Base-by-base conservation (phyloP, 495 filamentous ascomycete genomes). In the Aspergillus taichungensis region DNA sequence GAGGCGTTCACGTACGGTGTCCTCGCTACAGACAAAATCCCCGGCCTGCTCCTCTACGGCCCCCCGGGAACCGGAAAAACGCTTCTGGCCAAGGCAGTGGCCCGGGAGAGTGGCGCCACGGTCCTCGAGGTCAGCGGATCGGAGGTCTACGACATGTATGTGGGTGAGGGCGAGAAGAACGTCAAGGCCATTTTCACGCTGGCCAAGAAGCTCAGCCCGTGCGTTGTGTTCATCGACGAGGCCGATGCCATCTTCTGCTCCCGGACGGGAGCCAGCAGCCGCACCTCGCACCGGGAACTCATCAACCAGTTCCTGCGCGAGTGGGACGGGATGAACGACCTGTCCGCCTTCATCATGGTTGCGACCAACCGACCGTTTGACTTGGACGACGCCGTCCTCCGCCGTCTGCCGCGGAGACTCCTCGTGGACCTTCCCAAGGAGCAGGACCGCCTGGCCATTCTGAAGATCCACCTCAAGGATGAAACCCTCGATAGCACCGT, bases 281-380 rank as follows among this genome's bases (percentile, higher is more conserved):
- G 79, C 46, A 77, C 75, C 9, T 79, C 71, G 7, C 86, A 92
- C 57, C 79, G 92, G 36, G 92, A 97, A 66, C 82, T 92, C 37
- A 94, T 98, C 67, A 98, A 96, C 50, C 91, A 97, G 61, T 98
- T 97, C 61, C 68, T 98, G 31, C 79, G 87, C n/a, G 92, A 97
- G 62, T 98, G 92, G 92, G 92, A 96, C 53, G 92, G 94, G 11
- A 83, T 98, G 76, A 84, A 80, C 34, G 82, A 87, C 50, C 72
- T 80, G 37, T 84, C 83, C 6, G 88, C 90, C 2, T 97, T 98
- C 63, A 94, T 98, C 61, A 96, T 98, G 94, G 88, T 97, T 0
- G 92, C 92, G n/a, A 95, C 88, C 9, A 97, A 97, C 59, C 72
- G 91, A 10, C 91, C 91, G 0, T 95, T 95, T 47, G 90, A 97